Evolutionary conservation across 805 yeast species (phyloP).

Genomic region (Barnettozyma californica): DNA sequence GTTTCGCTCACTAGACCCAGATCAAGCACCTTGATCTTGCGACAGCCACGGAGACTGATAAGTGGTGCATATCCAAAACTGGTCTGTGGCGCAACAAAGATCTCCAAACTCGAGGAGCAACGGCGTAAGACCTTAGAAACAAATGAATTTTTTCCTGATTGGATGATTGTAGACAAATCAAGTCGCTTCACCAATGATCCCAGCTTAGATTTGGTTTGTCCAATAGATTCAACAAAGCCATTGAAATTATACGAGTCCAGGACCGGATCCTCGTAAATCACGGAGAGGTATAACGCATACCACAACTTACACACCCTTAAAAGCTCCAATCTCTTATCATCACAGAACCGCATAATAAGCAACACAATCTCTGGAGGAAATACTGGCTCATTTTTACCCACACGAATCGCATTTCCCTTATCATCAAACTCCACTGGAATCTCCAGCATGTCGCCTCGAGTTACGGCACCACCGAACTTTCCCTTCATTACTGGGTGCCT

Average conservation of each 20-base stretch:
- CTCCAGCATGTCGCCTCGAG: constrained; percentile 2
- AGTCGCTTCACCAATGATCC: constrained; percentile 60
- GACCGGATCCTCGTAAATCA: constrained; percentile 58
- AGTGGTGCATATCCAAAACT: constrained; percentile 91
- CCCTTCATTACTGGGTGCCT: neutral
- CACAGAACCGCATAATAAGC: constrained; percentile 22
- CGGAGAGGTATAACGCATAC: constrained; percentile 55
- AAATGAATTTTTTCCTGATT: constrained; percentile 86
- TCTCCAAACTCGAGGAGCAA: constrained; percentile 57
- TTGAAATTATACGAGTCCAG: constrained; percentile 65
- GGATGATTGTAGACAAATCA: constrained; percentile 76
- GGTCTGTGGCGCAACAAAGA: constrained; percentile 88
- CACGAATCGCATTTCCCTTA: neutral
- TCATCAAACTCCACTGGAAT: constrained; percentile 10
- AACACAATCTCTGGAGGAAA: constrained; percentile 26
- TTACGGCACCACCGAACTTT: neutral
- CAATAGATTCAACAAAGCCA: constrained; percentile 64
- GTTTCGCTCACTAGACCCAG: constrained; percentile 86
- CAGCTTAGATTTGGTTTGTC: constrained; percentile 40
- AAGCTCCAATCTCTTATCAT: constrained; percentile 40
- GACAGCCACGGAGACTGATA: constrained; percentile 72
- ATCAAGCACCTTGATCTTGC: constrained; percentile 59
- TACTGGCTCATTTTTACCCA: constrained; percentile 9
- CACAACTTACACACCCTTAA: constrained; percentile 58
- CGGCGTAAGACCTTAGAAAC: constrained; percentile 79